These are phyloP conservation scores for Thalassiosira allenii DNA, from an alignment of 352 stramenopile species.

Conservation along the genomic window DNA sequence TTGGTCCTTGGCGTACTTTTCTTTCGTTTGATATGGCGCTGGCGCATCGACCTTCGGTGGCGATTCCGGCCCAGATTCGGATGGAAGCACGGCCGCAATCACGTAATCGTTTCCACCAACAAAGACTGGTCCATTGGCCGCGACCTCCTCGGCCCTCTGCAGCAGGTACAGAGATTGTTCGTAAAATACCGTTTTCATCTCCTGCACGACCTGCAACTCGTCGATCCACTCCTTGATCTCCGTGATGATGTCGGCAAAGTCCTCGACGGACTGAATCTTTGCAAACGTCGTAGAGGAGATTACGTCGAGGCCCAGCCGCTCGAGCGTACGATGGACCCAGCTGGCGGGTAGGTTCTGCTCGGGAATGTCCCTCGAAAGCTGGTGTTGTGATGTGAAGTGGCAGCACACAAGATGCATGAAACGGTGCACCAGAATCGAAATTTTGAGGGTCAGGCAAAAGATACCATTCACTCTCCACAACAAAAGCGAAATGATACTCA, in stretches of 20 bases:
- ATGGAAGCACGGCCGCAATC: conserved; percentile 18
- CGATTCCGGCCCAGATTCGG: neutral
- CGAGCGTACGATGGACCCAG: conserved; percentile 3
- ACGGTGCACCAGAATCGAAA: neutral
- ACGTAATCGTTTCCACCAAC: conserved; percentile 18
- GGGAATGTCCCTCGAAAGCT: conserved; percentile 6
- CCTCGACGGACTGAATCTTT: neutral
- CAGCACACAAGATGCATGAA: neutral
- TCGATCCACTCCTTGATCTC: conserved; percentile 13
- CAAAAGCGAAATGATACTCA: conserved; percentile 5
- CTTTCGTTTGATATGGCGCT: neutral
- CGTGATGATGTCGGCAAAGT: neutral
- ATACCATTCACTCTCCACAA: neutral
- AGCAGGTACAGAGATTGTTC: neutral
- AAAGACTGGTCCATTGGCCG: neutral
- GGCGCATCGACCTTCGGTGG: conserved; percentile 4
- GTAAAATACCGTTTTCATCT: neutral
- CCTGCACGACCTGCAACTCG: neutral
- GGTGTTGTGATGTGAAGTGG: neutral
- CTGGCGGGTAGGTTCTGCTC: neutral
- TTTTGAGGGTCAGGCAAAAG: neutral
- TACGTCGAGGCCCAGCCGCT: conserved; percentile 12
- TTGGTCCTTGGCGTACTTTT: conserved; percentile 1
- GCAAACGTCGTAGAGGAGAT: conserved; percentile 5
- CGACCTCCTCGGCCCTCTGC: neutral